Percentiles rank a stretch among this genome's conserved stretches.
These are phyloP conservation scores for Populus hybrid DNA, from an alignment of 441 rosid species.

Conservation along the genomic window DNA sequence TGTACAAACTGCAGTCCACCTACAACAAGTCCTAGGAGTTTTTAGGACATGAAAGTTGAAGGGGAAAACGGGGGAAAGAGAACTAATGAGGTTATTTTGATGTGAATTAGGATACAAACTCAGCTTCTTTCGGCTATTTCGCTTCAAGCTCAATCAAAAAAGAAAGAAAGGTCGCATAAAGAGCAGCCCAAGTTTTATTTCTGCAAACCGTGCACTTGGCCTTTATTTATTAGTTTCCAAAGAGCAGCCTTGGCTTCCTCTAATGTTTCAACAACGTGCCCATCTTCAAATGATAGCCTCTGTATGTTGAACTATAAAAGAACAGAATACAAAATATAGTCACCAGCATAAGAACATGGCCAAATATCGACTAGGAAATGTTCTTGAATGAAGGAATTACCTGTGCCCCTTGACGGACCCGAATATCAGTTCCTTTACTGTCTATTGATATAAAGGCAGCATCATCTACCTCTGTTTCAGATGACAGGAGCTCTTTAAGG, in stretches of 20 bases:
- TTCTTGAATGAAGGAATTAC: constrained; percentile 29
- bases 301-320: constrained; percentile 66
- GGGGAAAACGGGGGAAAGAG: neutral
- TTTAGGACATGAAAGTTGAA: neutral
- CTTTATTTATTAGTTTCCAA: constrained; percentile 65
- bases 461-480: constrained; percentile 73
- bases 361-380: neutral
- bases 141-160: neutral
- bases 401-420: constrained; percentile 96
- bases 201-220: constrained; percentile 52
- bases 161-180: neutral
- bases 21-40: neutral
- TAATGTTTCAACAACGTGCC: constrained; percentile 68
- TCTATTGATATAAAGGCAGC: constrained; percentile 94
- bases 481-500: constrained; percentile 60
- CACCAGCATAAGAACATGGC: neutral
- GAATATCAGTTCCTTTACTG: constrained; percentile 85
- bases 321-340: neutral
- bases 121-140: neutral
- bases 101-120: neutral
- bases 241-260: constrained; percentile 87
- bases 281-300: constrained; percentile 25
- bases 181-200: constrained; percentile 24
- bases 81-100: neutral
- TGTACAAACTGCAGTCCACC: neutral